Conservation (phyloP, 202 grass and related monocot genomes). For the Elaeis oleifera region DNA sequence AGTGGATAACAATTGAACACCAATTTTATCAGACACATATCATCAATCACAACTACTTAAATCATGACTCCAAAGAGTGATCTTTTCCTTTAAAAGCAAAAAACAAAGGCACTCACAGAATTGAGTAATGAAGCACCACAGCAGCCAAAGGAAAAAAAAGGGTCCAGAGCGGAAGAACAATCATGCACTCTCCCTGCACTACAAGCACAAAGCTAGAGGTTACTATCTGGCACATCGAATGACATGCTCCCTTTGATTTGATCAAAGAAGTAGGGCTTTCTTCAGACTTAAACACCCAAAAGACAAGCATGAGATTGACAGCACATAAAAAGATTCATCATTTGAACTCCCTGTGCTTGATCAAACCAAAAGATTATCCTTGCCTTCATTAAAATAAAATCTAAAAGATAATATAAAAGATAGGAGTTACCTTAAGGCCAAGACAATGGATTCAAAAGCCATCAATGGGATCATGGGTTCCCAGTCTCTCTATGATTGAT, state of each 20-base stretch:
- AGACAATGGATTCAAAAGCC: neutral
- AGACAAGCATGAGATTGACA: slow-evolving; percentile 16
- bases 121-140: slow-evolving; percentile 39
- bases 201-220: slow-evolving; percentile 11
- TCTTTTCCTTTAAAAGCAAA: no score
- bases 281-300: slow-evolving; percentile 7
- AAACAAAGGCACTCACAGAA: slow-evolving; percentile 24
- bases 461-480: neutral
- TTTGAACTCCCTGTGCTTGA: slow-evolving; percentile 45
- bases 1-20: slow-evolving; percentile 28
- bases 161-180: slow-evolving; percentile 29
- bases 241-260: slow-evolving; percentile 17
- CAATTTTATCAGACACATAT: slow-evolving; percentile 20
- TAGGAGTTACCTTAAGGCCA: neutral
- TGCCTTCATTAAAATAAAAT: neutral
- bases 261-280: slow-evolving; percentile 24
- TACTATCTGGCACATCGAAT: slow-evolving; percentile 12
- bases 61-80: slow-evolving; percentile 1
- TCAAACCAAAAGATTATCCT: neutral
- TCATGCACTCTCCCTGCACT: slow-evolving; percentile 4
- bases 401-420: slow-evolving; percentile 3
- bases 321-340: slow-evolving; percentile 34
- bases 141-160: slow-evolving; percentile 10
- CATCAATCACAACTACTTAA: slow-evolving; percentile 29
- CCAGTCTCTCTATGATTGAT: slow-evolving; percentile 12